phyloP scores from a whole-genome alignment of 176 grass and related monocot genomes.

The Cenchrus americanus region DNA sequence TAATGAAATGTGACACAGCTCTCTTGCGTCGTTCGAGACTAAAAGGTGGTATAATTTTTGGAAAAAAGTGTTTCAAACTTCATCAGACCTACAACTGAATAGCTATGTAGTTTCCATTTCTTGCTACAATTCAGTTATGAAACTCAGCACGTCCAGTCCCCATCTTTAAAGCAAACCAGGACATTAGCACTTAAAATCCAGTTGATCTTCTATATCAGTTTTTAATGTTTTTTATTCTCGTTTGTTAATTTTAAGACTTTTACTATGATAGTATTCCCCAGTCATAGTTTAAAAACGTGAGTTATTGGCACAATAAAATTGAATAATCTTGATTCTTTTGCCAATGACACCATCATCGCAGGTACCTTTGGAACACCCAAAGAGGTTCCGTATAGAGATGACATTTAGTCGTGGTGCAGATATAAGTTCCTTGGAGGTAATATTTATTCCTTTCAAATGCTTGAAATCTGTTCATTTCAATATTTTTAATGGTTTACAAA shows the following conservation, averaged over 20 bases:
- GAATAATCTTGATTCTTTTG: constrained; percentile 32
- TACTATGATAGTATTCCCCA: neutral
- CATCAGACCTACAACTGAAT: neutral
- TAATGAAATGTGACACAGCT: no score
- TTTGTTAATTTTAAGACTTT: constrained; percentile 3
- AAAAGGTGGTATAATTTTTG: neutral
- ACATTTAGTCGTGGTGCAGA: constrained; percentile 90
- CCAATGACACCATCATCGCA: constrained; percentile 42
- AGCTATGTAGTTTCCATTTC: neutral
- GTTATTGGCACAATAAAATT: neutral
- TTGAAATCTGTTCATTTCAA: neutral
- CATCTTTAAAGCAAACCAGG: neutral
- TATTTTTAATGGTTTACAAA: constrained; percentile 8
- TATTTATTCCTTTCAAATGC: constrained; percentile 34
- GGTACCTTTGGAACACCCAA: constrained; percentile 88
- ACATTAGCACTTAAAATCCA: neutral
- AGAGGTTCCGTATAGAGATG: constrained; percentile 98
- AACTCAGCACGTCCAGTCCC: neutral
- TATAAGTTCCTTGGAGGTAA: constrained; percentile 86
- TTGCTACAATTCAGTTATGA: neutral
- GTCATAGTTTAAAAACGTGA: neutral
- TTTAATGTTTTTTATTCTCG: neutral
- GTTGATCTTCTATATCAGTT: constrained; percentile 3
- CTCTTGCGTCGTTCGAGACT: no score
- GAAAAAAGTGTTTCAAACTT: neutral